Evolutionary conservation across 2,329 filamentous ascomycete species (phyloP).

Genomic region (Aspergillus sp.): DNA sequence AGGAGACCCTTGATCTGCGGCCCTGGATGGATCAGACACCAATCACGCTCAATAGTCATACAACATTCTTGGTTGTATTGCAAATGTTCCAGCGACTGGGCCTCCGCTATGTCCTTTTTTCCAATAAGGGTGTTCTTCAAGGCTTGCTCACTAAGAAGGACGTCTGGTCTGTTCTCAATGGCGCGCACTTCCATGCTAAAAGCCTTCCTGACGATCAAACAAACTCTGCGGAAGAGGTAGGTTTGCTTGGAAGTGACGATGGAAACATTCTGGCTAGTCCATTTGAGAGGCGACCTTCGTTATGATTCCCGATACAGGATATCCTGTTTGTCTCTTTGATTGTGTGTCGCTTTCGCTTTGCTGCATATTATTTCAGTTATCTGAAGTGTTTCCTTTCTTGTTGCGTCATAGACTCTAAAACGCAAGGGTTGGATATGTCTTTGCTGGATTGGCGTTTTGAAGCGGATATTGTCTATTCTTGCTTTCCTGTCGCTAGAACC

Average conservation of each 20-base stretch:
- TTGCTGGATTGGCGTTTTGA: too few relatives aligned
- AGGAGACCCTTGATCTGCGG: conserved; percentile 71
- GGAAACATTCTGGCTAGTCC: conserved; percentile 24
- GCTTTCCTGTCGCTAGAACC: not conserved
- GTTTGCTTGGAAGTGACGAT: conserved; percentile 30
- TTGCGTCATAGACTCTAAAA: too few relatives aligned
- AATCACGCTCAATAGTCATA: conserved; percentile 72
- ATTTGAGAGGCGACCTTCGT: conserved; percentile 23
- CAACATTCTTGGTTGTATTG: conserved; percentile 73
- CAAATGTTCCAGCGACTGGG: conserved; percentile 93
- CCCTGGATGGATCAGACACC: conserved; percentile 99
- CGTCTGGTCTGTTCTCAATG: conserved; percentile 86
- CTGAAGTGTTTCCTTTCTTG: not conserved
- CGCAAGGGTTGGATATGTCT: too few relatives aligned
- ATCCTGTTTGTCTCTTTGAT: not conserved
- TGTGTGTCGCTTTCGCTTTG: not conserved
- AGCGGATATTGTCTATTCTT: not conserved
- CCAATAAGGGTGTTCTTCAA: conserved; percentile 69
- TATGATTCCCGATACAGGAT: conserved; percentile 12
- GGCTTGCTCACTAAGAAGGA: conserved; percentile 96
- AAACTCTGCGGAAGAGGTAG: conserved; percentile 27
- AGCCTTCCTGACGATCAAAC: conserved; percentile 20
- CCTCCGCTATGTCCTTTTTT: conserved; percentile 80
- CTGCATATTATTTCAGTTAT: not conserved
- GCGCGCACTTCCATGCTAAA: conserved; percentile 50